These are phyloP conservation scores for Saccharum officinarum DNA, from an alignment of 176 grass and related monocot genomes.

Conservation along the genomic window DNA sequence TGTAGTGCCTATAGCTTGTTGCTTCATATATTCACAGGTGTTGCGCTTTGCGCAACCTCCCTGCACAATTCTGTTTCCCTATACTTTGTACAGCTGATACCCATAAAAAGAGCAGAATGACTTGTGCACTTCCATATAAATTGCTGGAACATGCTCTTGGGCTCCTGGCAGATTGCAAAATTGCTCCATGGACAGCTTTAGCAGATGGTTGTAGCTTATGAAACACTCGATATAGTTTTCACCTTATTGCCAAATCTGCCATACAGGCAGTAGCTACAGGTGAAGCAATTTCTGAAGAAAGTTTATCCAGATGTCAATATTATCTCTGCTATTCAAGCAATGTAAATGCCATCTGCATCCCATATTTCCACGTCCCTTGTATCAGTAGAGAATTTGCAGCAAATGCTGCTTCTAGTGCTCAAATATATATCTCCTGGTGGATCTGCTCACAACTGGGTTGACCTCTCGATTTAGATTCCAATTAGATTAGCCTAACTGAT, in stretches of 20 bases:
- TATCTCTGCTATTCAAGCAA: neutral
- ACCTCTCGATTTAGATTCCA: neutral
- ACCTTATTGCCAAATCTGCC: slow-evolving; percentile 7
- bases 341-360: neutral
- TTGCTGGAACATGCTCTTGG: neutral
- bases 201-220: neutral
- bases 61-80: slow-evolving; percentile 16
- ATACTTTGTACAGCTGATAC: neutral
- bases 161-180: neutral
- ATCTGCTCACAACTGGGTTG: slow-evolving; percentile 15
- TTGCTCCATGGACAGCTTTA: neutral
- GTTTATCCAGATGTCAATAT: neutral
- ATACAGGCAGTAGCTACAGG: slow-evolving; percentile 14
- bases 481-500: slow-evolving; percentile 11
- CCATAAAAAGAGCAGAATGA: neutral
- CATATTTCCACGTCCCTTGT: neutral
- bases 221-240: neutral
- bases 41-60: neutral
- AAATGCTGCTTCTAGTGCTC: neutral
- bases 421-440: slow-evolving; percentile 21
- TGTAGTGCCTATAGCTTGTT: slow-evolving; percentile 14
- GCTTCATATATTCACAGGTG: slow-evolving; percentile 11
- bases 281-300: slow-evolving; percentile 6
- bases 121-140: neutral
- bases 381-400: neutral